These are phyloP conservation scores for Carallia brachiata DNA, from an alignment of 345 rosid species.

Conservation along the genomic window DNA sequence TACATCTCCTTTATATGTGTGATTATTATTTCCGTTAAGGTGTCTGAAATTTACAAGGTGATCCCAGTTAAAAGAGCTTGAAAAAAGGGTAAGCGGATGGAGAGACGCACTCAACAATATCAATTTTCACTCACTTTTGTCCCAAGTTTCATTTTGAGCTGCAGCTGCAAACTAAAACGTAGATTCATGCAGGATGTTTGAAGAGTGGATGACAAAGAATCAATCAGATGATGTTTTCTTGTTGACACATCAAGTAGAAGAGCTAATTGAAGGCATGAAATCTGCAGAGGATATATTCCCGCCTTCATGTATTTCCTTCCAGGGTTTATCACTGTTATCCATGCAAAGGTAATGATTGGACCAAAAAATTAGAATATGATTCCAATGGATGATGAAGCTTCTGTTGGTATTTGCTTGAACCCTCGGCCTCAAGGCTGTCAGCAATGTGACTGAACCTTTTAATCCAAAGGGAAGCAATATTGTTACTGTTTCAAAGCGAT, in stretches of 20 bases:
- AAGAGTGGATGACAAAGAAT: slow-evolving; percentile 43
- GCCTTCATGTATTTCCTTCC: slow-evolving; percentile 51
- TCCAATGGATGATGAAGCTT: neutral
- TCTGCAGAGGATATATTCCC: slow-evolving; percentile 54
- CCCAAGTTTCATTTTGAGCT: neutral
- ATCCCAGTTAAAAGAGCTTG: neutral
- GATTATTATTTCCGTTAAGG: no score
- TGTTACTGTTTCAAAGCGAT: no score
- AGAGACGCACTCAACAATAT: no score
- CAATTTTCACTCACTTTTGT: no score
- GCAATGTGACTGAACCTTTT: no score
- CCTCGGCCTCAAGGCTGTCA: no score
- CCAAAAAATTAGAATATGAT: neutral
- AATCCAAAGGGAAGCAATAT: no score
- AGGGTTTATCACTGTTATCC: slow-evolving; percentile 54
- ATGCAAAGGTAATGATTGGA: slow-evolving; percentile 34
- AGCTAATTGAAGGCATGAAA: slow-evolving; percentile 37
- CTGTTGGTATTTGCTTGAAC: neutral
- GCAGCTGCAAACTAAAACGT: neutral
- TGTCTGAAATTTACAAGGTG: neutral
- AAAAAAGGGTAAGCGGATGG: no score
- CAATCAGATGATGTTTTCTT: slow-evolving; percentile 69
- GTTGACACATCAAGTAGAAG: slow-evolving; percentile 52
- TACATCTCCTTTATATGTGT: no score
- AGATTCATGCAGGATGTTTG: slow-evolving; percentile 37